These are phyloP conservation scores for Scenedesmus sp. DNA, from an alignment of 163 green algal species.

Conservation along the genomic window DNA sequence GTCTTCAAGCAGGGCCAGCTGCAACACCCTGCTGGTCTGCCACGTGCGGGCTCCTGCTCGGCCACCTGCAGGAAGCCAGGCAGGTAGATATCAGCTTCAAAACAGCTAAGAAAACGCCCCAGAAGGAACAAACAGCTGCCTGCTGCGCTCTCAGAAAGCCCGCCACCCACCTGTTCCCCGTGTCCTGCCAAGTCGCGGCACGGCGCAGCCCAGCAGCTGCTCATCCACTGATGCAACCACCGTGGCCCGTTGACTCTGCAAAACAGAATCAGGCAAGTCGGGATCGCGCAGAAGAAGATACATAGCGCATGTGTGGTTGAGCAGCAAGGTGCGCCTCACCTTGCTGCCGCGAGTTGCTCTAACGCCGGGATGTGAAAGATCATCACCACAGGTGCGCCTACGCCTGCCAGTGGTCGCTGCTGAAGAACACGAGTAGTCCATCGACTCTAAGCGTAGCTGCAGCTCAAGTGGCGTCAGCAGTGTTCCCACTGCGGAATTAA, in stretches of 20 bases:
- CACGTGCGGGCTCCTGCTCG: neutral
- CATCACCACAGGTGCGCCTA: neutral
- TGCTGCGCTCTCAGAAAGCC: neutral
- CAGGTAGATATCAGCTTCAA: neutral
- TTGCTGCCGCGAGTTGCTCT: neutral
- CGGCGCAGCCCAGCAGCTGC: neutral
- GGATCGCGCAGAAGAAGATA: neutral
- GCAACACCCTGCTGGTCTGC: conserved; percentile 1
- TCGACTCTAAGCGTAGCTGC: neutral
- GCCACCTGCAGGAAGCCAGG: neutral
- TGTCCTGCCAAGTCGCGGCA: neutral
- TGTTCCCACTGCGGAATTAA: neutral
- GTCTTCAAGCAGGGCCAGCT: neutral
- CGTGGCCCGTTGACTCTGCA: neutral
- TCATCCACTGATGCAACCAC: neutral
- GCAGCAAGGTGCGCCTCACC: neutral
- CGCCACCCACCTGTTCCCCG: conserved; percentile 7
- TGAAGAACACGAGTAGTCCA: neutral
- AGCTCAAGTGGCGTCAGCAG: neutral
- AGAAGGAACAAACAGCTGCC: neutral
- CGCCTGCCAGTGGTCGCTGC: neutral
- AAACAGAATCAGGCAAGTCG: neutral
- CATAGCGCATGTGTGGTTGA: neutral
- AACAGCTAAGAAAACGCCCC: neutral
- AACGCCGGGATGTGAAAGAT: neutral